These are phyloP conservation scores for Colletotrichum sublineola DNA, from an alignment of 2,329 filamentous ascomycete species.

Conservation along the genomic window DNA sequence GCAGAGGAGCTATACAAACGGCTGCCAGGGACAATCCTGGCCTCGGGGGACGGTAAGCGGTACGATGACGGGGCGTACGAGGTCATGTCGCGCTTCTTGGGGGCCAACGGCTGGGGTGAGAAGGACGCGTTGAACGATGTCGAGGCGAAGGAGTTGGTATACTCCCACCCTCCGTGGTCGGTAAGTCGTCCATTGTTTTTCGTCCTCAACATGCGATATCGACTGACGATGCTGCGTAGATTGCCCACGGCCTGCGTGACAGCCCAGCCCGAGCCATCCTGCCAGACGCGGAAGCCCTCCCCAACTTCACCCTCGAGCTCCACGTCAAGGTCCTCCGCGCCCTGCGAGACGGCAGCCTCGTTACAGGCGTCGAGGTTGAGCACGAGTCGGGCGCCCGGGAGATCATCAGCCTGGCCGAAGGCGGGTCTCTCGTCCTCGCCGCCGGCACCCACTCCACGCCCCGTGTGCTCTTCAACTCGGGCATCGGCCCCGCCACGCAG, in stretches of 20 bases:
- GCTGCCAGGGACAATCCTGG: constrained; percentile 41
- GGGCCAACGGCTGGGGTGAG: constrained; percentile 41
- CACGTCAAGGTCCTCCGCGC: constrained; percentile 43
- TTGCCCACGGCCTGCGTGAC: constrained; percentile 42
- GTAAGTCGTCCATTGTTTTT: not conserved
- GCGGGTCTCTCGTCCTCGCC: constrained; percentile 50
- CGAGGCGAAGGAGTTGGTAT: constrained; percentile 42
- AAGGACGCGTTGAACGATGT: constrained; percentile 39
- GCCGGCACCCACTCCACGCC: constrained; percentile 67
- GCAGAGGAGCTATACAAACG: constrained; percentile 43
- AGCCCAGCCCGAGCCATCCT: constrained; percentile 53
- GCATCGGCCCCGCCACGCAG: constrained; percentile 64
- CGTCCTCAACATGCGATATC: not conserved
- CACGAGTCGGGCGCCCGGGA: constrained; percentile 28
- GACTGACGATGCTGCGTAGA: not conserved
- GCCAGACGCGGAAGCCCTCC: constrained; percentile 49
- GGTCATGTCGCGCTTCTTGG: constrained; percentile 41
- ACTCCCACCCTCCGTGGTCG: constrained; percentile 43
- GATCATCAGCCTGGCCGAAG: constrained; percentile 41
- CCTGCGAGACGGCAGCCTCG: constrained; percentile 47
- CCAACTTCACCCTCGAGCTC: constrained; percentile 54
- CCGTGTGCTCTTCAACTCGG: constrained; percentile 69
- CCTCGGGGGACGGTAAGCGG: constrained; percentile 40
- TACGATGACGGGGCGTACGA: constrained; percentile 43
- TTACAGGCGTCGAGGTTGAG: constrained; percentile 51